Base-by-base conservation (phyloP, 1,139 yeast genomes). In the Sugiyamaella castrensis region DNA sequence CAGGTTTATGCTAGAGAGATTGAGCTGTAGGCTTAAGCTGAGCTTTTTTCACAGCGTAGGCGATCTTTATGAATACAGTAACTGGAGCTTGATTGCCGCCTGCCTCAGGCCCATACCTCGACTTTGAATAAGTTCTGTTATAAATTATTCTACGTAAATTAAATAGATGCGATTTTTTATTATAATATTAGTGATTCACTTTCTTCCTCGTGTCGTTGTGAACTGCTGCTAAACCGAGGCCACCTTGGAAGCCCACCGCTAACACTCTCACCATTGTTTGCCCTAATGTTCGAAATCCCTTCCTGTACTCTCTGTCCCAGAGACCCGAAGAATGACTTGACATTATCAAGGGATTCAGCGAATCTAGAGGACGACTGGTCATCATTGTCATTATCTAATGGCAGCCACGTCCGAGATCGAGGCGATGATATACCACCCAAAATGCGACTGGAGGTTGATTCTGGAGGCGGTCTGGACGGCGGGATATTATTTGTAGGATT, bases 281-380 rank as follows among this genome's bases (percentile, higher is more conserved):
- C 16, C 27, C 48, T 34, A 10, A 31, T 35, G 31, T 32, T 51
- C 34, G 42, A 46, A 30, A 52, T 48, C 16, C 62, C 61, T 29
- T 43, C 51, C 40, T 48, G 62, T 39, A 57, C 49, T 30, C 43
- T 47, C 7, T 46, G 47, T 4, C 54, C 55, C 11, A 57, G 37
- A n/a, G 40, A 40, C 2, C 58, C 57, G 32, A 56, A 56, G 32
- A 58, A 57, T 2, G 57, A 51, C 37, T 40, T 33, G 15, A 52
- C 47, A 19, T 42, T 49, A 10, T 37, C 37, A 11, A 53, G 26
- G 4, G 56, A 35, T 15, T 43, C 49, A 28, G 42, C 32, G 8
- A 44, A 24, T 2, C 35, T 28, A 10, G 52, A 37, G n/a, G 37
- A 35, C 24, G 5, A 19, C 5, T 19, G 24, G 24, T 19, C 24